Evolutionary conservation across 2,329 filamentous ascomycete genomes (phyloP), one percentile per base, ranked within the genome.

Genomic region (Diaporthe vexans): DNA sequence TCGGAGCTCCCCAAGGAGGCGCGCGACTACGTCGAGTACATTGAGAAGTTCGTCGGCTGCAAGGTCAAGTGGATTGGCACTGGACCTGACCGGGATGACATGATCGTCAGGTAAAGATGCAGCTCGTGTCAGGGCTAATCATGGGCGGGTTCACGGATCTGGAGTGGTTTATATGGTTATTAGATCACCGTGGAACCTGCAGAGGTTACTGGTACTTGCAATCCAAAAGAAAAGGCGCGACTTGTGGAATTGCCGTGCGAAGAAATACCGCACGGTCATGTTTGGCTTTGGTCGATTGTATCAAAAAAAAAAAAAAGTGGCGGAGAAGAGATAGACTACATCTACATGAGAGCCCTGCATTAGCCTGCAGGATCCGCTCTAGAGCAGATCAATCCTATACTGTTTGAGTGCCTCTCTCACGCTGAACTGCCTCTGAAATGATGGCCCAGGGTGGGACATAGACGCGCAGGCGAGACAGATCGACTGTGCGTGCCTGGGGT

Each of bases 41-140:
- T 94, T 75, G 92, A 94, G 85, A 83, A 90, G 76, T 92, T 90
- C 80, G 84, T 92, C 19, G 91, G 90, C 26, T 43, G 89, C 93
- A 75, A 88, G 86, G 79, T 93, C 76, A 89, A 88, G 81, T 93
- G 88, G 82, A 91, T 94, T 78, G 92, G 92, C 59, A 92, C 92
- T 26, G 92, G 92, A 9, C 91, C 91, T 52, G 89, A 87, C 61
- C 86, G 91, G 74, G 90, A 93, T 79, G 88, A 89, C 79, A 92
- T 93, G 89, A 90, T 93, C 79, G 79, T 84, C 29, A 79, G 84
- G 4, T 82, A 85, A 71, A 79, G 79, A 9, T 81, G 81, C 8
- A 71, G 82, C 35, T 13, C 35, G 9, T 13, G 9, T 37, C 35
- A 37, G 35, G 56, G 56, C 40, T 33, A 17, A 24, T 43, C 43